A percentile compares a stretch with the other conserved stretches of the same genome.
phyloP scores from a whole-genome alignment of 148 eudicot species.

The Dianthus caryophyllus region DNA sequence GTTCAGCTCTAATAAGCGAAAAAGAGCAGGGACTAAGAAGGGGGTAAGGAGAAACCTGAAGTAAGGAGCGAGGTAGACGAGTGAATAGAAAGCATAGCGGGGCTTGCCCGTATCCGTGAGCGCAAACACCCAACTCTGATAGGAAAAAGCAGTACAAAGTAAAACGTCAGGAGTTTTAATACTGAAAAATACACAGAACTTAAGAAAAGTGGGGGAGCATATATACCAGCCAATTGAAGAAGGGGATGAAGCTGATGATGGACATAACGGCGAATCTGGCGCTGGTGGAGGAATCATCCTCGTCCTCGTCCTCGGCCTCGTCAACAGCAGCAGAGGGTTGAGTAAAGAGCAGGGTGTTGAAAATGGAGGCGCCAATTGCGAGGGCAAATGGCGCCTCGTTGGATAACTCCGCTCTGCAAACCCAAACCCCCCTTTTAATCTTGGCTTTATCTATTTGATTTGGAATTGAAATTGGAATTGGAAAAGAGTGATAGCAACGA shows the following conservation, averaged over 20 bases:
- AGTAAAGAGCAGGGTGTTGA: slow-evolving; percentile 59
- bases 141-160: no score
- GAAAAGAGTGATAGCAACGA: no score
- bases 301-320: slow-evolving; percentile 36
- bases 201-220: no score
- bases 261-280: slow-evolving; percentile 80
- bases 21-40: no score
- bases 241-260: slow-evolving; percentile 83
- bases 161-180: no score
- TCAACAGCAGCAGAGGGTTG: slow-evolving; percentile 29
- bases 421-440: no score
- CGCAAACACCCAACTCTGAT: slow-evolving; percentile 92
- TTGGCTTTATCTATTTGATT: no score
- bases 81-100: slow-evolving; percentile 81
- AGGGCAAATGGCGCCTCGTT: slow-evolving; percentile 63
- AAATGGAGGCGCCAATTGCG: slow-evolving; percentile 76
- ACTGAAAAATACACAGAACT: no score
- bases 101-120: slow-evolving; percentile 70
- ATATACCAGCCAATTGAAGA: slow-evolving; percentile 94
- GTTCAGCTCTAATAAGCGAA: no score
- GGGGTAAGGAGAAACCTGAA: slow-evolving; percentile 64
- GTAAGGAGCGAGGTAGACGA: slow-evolving; percentile 93
- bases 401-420: slow-evolving; percentile 63
- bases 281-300: slow-evolving; percentile 53
- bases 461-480: no score